phyloP scores from a whole-genome alignment of 139 green algal species.

The Chlamydomonas urium region DNA sequence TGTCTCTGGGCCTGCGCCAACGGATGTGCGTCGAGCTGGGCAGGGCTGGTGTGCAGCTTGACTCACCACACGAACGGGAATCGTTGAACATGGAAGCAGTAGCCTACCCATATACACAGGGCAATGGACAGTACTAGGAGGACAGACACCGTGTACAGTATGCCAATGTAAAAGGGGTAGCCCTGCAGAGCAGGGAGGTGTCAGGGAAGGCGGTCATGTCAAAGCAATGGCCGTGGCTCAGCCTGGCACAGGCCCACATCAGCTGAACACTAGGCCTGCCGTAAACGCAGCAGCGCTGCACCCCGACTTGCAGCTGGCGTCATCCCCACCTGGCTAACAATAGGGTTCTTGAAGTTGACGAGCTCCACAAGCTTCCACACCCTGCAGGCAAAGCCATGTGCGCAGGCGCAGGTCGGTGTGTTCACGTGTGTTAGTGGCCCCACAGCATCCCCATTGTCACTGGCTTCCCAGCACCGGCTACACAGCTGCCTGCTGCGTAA shows the following conservation, averaged over 20 bases:
- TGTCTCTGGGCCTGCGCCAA: too few species aligned
- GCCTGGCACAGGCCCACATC: too few species aligned
- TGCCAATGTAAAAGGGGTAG: constrained; percentile 25
- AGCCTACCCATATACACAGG: constrained; percentile 30
- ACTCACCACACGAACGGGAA: constrained; percentile 36
- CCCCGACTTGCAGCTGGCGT: background rate
- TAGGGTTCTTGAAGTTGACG: constrained; percentile 31
- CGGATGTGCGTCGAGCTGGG: too few species aligned
- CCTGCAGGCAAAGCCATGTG: background rate
- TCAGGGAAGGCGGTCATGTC: too few species aligned
- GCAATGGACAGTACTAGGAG: constrained; percentile 14
- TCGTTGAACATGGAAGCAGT: constrained; percentile 33
- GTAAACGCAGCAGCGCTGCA: background rate
- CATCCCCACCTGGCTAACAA: constrained; percentile 17
- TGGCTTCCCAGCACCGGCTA: too few species aligned
- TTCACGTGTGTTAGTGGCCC: too few species aligned
- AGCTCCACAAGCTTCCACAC: constrained; percentile 24
- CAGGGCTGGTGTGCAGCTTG: too few species aligned
- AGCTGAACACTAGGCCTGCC: too few species aligned
- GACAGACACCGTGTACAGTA: constrained; percentile 19
- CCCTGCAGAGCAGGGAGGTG: background rate
- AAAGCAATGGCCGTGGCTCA: too few species aligned
- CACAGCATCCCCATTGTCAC: too few species aligned
- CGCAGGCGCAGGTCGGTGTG: too few species aligned
- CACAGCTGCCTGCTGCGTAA: too few species aligned